Evolutionary conservation across 1,139 yeast genomes (phyloP).

Genomic region (Debaryomyces singareniensis): DNA sequence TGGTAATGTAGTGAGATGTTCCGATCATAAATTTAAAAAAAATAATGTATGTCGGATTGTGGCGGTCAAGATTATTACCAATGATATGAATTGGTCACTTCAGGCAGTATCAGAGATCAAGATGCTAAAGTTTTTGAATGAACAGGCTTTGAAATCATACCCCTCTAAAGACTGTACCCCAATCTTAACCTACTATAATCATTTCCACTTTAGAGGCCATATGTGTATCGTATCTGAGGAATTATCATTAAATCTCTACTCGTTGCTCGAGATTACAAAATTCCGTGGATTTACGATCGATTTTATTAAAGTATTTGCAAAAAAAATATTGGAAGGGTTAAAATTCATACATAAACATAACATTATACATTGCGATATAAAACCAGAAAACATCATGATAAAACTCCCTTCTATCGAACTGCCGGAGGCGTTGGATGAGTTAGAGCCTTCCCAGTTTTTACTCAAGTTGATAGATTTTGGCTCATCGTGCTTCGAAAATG

Average conservation of each 20-base stretch:
- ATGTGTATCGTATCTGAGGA: slow-evolving; percentile 77
- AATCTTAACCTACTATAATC: slow-evolving; percentile 55
- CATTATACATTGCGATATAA: slow-evolving; percentile 76
- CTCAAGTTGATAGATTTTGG: slow-evolving; percentile 65
- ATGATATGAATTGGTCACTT: slow-evolving; percentile 65
- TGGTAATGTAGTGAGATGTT: slow-evolving; percentile 70
- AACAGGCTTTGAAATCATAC: slow-evolving; percentile 7
- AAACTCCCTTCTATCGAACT: slow-evolving; percentile 21
- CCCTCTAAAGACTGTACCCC: slow-evolving; percentile 16
- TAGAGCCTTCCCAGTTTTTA: slow-evolving; percentile 15
- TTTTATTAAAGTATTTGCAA: slow-evolving; percentile 44
- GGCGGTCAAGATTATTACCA: slow-evolving; percentile 74
- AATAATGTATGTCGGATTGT: slow-evolving; percentile 27
- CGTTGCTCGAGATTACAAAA: slow-evolving; percentile 51
- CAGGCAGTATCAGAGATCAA: slow-evolving; percentile 80
- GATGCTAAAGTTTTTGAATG: slow-evolving; percentile 46
- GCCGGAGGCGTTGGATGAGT: slow-evolving; percentile 6
- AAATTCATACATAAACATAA: slow-evolving; percentile 49
- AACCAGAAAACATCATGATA: slow-evolving; percentile 64
- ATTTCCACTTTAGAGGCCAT: slow-evolving; percentile 77
- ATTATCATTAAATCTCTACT: slow-evolving; percentile 61
- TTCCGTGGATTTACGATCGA: slow-evolving; percentile 57
- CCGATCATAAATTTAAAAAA: slow-evolving; percentile 51
- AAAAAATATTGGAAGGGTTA: slow-evolving; percentile 55
- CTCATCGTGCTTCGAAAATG: slow-evolving; percentile 45